Percentiles rank a stretch among this genome's conserved stretches.
phyloP scores from a whole-genome alignment of 192 early-diverging fungal genomes.

The Entomortierella beljakovae region DNA sequence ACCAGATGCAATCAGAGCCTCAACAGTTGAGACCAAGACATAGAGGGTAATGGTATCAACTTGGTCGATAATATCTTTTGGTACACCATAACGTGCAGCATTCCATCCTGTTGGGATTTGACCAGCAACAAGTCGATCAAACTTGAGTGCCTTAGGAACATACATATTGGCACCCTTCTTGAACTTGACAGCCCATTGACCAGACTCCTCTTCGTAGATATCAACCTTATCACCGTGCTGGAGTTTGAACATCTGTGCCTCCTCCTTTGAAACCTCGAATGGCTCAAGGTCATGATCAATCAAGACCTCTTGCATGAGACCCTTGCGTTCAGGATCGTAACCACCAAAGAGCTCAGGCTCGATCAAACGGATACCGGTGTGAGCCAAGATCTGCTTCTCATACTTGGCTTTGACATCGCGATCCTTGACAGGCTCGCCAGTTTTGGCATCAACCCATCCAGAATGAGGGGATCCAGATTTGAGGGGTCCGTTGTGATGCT shows the following conservation, averaged over 20 bases:
- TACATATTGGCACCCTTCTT: slow-evolving; percentile 89
- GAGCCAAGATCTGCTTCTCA: slow-evolving; percentile 88
- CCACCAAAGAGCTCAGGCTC: slow-evolving; percentile 87
- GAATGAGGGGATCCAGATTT: slow-evolving; percentile 83
- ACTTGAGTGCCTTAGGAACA: slow-evolving; percentile 93
- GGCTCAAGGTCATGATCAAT: slow-evolving; percentile 88
- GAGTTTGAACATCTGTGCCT: slow-evolving; percentile 85
- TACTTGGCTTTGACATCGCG: slow-evolving; percentile 90
- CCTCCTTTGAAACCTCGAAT: slow-evolving; percentile 88
- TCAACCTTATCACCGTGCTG: slow-evolving; percentile 85
- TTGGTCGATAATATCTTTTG: slow-evolving; percentile 89
- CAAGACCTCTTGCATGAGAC: slow-evolving; percentile 90
- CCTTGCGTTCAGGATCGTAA: slow-evolving; percentile 89
- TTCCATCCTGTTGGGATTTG: slow-evolving; percentile 97
- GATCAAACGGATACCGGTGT: slow-evolving; percentile 93
- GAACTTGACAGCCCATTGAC: slow-evolving; percentile 82
- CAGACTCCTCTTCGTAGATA: slow-evolving; percentile 72
- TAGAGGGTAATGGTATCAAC: slow-evolving; percentile 94
- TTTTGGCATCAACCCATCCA: slow-evolving; percentile 94
- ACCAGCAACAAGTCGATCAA: slow-evolving; percentile 88
- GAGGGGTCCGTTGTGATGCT: slow-evolving; percentile 85
- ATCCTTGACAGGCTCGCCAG: slow-evolving; percentile 87
- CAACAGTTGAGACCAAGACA: slow-evolving; percentile 90
- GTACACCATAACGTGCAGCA: slow-evolving; percentile 91
- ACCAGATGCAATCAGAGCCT: slow-evolving; percentile 90